Conservation (phyloP, 495 filamentous ascomycete species). For the Penicillium bialowiezense region DNA sequence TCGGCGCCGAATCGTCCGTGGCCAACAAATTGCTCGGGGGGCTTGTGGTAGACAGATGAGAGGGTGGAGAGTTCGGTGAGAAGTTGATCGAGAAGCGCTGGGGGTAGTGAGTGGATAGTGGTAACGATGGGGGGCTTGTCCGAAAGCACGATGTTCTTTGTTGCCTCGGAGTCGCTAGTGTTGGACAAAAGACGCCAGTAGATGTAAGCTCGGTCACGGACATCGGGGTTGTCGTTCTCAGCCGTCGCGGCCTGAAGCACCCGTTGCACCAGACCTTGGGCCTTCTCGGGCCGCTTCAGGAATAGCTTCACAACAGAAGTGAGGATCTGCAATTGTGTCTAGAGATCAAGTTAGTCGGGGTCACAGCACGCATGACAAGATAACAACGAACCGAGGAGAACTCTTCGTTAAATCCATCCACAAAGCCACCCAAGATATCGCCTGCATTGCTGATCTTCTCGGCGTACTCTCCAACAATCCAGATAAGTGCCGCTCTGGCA, state of each 20-base stretch:
- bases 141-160: conserved; percentile 86
- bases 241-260: conserved; percentile 89
- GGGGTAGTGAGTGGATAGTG: conserved; percentile 84
- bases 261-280: conserved; percentile 87
- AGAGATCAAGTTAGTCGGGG: conserved; percentile 7
- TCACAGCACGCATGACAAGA: neutral
- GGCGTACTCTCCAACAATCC: conserved; percentile 98
- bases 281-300: conserved; percentile 92
- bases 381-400: conserved; percentile 66
- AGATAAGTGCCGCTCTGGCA: conserved; percentile 87
- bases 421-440: conserved; percentile 81
- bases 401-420: conserved; percentile 89
- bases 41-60: conserved; percentile 98
- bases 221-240: conserved; percentile 95
- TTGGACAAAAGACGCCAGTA: conserved; percentile 95
- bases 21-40: conserved; percentile 92
- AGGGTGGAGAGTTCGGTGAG: conserved; percentile 91
- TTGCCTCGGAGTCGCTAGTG: conserved; percentile 77
- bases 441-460: conserved; percentile 98
- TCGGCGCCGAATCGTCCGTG: conserved; percentile 92
- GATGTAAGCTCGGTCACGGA: conserved; percentile 93
- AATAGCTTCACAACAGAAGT: conserved; percentile 97
- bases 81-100: conserved; percentile 78
- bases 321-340: conserved; percentile 93
- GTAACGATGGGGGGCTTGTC: conserved; percentile 92